Evolutionary conservation across 306 rosid genomes (phyloP).

Genomic region (Fagus crenata): DNA sequence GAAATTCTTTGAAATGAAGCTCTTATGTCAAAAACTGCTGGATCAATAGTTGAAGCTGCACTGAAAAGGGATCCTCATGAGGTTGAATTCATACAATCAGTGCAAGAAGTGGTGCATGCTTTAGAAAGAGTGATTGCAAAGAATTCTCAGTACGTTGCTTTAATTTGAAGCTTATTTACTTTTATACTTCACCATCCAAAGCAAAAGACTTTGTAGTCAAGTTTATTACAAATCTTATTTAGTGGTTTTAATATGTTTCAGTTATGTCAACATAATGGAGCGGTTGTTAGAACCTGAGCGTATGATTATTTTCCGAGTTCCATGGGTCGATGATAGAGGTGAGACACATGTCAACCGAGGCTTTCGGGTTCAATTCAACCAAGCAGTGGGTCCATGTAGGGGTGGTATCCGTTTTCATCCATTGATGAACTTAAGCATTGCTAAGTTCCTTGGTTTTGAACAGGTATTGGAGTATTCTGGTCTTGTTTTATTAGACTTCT

Average conservation of each 20-base stretch:
- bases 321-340: slow-evolving; percentile 97
- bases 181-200: background rate
- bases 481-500: slow-evolving; percentile 2
- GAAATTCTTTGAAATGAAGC: slow-evolving; percentile 57
- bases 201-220: background rate
- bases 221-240: slow-evolving; percentile 20
- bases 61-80: slow-evolving; percentile 95
- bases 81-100: slow-evolving; percentile 81
- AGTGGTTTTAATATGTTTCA: slow-evolving; percentile 43
- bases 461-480: slow-evolving; percentile 60
- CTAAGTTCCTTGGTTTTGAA: slow-evolving; percentile 94
- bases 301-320: slow-evolving; percentile 82
- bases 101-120: slow-evolving; percentile 86
- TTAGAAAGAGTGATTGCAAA: slow-evolving; percentile 94
- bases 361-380: slow-evolving; percentile 89
- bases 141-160: slow-evolving; percentile 78
- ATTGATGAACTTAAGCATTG: slow-evolving; percentile 76
- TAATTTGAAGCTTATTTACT: slow-evolving; percentile 20
- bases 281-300: slow-evolving; percentile 97
- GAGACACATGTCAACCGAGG: slow-evolving; percentile 86
- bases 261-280: slow-evolving; percentile 93
- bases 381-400: slow-evolving; percentile 95
- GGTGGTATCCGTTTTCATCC: slow-evolving; percentile 96
- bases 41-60: slow-evolving; percentile 88
- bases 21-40: slow-evolving; percentile 90